Percentiles rank a stretch among this genome's conserved stretches.
phyloP scores from a whole-genome alignment of 148 eudicot genomes.

The Arbutus unedo region DNA sequence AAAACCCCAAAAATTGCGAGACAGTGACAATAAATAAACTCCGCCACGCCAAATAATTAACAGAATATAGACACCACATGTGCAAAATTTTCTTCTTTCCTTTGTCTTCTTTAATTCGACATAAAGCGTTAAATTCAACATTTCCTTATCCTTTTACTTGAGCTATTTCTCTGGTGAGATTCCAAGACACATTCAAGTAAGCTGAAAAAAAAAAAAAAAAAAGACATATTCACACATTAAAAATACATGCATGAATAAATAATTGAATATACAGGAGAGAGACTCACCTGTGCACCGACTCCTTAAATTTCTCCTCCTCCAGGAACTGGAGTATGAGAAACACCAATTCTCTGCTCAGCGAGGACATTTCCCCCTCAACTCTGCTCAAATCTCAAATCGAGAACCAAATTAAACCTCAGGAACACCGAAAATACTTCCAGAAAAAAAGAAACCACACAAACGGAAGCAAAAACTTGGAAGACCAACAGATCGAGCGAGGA shows the following conservation, averaged over 20 bases:
- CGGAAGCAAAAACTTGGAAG: background rate
- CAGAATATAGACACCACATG: background rate
- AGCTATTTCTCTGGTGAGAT: background rate
- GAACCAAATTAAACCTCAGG: background rate
- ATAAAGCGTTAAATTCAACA: background rate
- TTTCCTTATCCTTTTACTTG: background rate
- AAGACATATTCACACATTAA: background rate
- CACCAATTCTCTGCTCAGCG: constrained; percentile 81
- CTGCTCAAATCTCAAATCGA: constrained; percentile 15
- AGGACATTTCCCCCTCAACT: constrained; percentile 50
- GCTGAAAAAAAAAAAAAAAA: background rate
- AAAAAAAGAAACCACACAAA: background rate
- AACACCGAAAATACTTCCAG: background rate
- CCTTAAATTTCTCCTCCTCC: constrained; percentile 86
- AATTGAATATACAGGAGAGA: background rate
- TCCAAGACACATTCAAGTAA: background rate
- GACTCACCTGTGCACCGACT: constrained; percentile 69
- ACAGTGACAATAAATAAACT: background rate
- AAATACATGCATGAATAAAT: background rate
- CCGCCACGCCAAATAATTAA: background rate
- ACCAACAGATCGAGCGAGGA: background rate
- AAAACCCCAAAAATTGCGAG: too few species aligned
- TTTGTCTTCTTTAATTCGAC: background rate
- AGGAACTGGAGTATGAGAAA: constrained; percentile 84
- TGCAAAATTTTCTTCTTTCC: background rate